Conservation (phyloP, 2,329 filamentous ascomycete genomes). For the Purpureocillium lavendulum region DNA sequence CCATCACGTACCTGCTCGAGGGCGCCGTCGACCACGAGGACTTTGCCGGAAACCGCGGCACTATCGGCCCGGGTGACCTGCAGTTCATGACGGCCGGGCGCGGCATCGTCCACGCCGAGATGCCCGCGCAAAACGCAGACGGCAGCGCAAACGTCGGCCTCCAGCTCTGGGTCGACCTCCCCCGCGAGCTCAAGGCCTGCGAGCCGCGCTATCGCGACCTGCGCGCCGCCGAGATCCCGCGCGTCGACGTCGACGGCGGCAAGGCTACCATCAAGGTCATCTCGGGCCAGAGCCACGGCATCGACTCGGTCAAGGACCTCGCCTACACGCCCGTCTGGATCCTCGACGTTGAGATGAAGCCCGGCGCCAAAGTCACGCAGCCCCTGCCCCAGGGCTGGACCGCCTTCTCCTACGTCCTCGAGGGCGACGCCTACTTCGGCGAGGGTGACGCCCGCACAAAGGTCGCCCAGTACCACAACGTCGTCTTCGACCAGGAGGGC, state of each 20-base stretch:
- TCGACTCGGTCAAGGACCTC: conserved; percentile 81
- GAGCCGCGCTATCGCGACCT: conserved; percentile 91
- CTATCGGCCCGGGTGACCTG: conserved; percentile 77
- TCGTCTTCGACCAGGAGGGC: conserved; percentile 75
- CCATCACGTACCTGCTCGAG: conserved; percentile 80
- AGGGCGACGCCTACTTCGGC: conserved; percentile 60
- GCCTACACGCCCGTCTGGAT: conserved; percentile 98
- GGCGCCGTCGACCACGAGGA: conserved; percentile 89
- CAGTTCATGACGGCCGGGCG: conserved; percentile 96
- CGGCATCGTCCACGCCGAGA: conserved; percentile 92
- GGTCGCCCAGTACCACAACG: conserved; percentile 72
- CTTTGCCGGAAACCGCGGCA: conserved; percentile 78
- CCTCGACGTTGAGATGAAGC: conserved; percentile 71
- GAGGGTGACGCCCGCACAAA: conserved; percentile 39
- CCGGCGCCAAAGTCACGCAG: conserved; percentile 72
- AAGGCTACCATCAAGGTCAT: conserved; percentile 84
- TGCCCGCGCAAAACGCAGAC: conserved; percentile 74
- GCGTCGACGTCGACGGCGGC: conserved; percentile 60
- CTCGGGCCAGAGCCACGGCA: conserved; percentile 72
- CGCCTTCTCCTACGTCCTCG: conserved; percentile 79
- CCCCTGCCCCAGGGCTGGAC: conserved; percentile 76
- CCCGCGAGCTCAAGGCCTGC: conserved; percentile 71
- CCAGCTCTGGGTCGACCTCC: conserved; percentile 93
- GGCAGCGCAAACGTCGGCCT: conserved; percentile 75
- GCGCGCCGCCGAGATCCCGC: conserved; percentile 68